phyloP scores from a whole-genome alignment of 2,329 filamentous ascomycete genomes.

The Aspergillus transmontanensis region DNA sequence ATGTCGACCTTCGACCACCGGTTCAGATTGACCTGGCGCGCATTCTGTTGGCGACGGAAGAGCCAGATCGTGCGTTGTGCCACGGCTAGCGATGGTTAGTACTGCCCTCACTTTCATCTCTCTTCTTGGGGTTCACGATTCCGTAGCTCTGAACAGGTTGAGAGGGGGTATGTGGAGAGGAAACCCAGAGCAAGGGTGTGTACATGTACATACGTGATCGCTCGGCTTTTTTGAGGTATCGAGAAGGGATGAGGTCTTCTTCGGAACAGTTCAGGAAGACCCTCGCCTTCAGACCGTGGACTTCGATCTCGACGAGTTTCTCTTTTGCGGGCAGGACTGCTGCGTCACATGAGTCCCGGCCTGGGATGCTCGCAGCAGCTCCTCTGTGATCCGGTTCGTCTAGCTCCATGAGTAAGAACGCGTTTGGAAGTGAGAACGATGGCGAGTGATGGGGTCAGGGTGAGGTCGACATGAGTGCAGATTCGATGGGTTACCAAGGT shows the following conservation, averaged over 20 bases:
- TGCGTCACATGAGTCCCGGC: background rate
- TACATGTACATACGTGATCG: conserved; percentile 18
- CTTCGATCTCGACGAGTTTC: conserved; percentile 15
- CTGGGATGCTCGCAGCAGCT: background rate
- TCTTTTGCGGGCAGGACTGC: background rate
- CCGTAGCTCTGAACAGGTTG: background rate
- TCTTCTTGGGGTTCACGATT: background rate
- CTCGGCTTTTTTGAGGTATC: conserved; percentile 24
- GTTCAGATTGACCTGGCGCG: conserved; percentile 19
- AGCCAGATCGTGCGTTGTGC: conserved; percentile 25
- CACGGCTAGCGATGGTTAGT: conserved; percentile 16
- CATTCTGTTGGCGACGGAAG: conserved; percentile 23
- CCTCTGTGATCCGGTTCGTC: background rate
- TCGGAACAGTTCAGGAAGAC: conserved; percentile 23
- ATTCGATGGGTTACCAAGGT: background rate
- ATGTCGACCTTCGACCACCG: conserved; percentile 27
- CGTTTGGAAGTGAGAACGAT: background rate
- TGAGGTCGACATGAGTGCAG: background rate
- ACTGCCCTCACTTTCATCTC: background rate
- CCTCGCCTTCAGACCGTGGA: conserved; percentile 26
- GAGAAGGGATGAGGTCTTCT: conserved; percentile 25
- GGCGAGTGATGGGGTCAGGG: background rate
- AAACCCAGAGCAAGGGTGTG: background rate
- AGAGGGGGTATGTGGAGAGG: background rate
- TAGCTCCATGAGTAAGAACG: background rate